Percentiles rank a stretch among this genome's conserved stretches.
These are phyloP conservation scores for Debaryomyces sp. DNA, from an alignment of 1,139 yeast genomes.

Conservation along the genomic window DNA sequence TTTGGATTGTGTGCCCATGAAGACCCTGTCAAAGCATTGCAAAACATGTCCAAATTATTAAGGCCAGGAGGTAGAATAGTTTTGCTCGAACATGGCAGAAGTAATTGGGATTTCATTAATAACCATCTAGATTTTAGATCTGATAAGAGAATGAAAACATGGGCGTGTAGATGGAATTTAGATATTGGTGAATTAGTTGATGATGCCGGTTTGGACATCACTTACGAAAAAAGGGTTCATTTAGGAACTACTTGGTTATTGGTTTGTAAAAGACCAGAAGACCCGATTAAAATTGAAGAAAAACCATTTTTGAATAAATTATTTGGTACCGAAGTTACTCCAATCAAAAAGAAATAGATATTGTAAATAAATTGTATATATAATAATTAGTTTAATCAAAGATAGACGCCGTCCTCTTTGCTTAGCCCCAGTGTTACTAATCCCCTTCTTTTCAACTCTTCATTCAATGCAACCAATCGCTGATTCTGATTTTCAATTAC, in stretches of 20 bases:
- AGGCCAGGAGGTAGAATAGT: constrained; percentile 92
- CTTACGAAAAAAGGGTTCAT: constrained; percentile 78
- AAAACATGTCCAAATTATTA: constrained; percentile 70
- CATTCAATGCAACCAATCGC: constrained; percentile 24
- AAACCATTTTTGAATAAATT: constrained; percentile 47
- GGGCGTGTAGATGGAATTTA: constrained; percentile 98
- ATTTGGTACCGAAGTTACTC: constrained; percentile 39
- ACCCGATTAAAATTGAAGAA: constrained; percentile 47
- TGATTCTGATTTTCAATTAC: constrained; percentile 33
- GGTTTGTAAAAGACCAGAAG: constrained; percentile 73
- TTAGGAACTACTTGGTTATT: constrained; percentile 94
- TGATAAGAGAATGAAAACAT: constrained; percentile 77
- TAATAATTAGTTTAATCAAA: constrained; percentile 16
- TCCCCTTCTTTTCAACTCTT: constrained; percentile 33
- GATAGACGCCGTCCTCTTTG: constrained; percentile 15
- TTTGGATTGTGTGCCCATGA: constrained; percentile 96
- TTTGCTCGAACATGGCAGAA: constrained; percentile 89
- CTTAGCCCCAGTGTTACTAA: constrained; percentile 11
- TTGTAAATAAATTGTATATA: constrained; percentile 13
- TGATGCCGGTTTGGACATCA: constrained; percentile 81
- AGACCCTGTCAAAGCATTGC: constrained; percentile 82
- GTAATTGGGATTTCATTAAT: constrained; percentile 77
- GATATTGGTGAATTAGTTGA: constrained; percentile 87
- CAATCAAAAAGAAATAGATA: constrained; percentile 24
- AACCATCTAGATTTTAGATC: constrained; percentile 82